Percentiles rank a stretch among this genome's conserved stretches.
Evolutionary conservation across 768 basidiomycete species (phyloP).

Genomic region (Mycena haematopus): DNA sequence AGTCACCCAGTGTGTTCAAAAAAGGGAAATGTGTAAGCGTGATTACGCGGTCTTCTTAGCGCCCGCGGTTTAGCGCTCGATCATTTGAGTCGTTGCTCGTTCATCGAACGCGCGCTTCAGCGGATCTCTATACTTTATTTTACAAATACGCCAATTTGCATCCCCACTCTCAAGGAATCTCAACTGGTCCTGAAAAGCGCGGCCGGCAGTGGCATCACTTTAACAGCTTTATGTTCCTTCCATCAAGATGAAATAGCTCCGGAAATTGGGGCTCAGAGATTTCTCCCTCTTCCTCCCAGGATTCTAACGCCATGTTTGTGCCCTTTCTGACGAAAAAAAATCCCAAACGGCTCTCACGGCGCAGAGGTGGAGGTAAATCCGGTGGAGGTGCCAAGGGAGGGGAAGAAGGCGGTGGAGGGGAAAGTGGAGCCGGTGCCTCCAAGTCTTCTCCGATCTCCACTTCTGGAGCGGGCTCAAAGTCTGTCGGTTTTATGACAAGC

Average conservation of each 20-base stretch:
- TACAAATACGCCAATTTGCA: too few species aligned
- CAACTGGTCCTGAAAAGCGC: too few species aligned
- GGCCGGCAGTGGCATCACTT: too few species aligned
- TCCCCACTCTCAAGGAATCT: too few species aligned
- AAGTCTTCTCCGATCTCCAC: conserved; percentile 6
- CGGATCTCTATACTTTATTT: too few species aligned
- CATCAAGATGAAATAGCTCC: not conserved
- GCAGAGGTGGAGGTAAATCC: conserved; percentile 23
- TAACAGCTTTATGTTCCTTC: conserved; percentile 5
- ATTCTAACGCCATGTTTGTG: conserved; percentile 16
- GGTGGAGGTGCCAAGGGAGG: not conserved
- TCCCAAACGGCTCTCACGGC: conserved; percentile 17
- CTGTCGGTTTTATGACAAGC: not conserved
- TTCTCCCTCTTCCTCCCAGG: not conserved
- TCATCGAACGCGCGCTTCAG: too few species aligned
- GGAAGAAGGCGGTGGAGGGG: not conserved
- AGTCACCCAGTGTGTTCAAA: too few species aligned
- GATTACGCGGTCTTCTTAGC: too few species aligned
- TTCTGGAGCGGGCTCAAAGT: conserved; percentile 12
- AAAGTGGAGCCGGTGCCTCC: not conserved
- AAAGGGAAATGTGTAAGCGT: too few species aligned
- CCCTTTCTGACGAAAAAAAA: conserved; percentile 17
- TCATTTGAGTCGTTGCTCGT: too few species aligned
- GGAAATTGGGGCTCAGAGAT: not conserved
- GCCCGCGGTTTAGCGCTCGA: too few species aligned